Evolutionary conservation across 2,329 filamentous ascomycete genomes (phyloP).

Genomic region (Xylariales sp.): DNA sequence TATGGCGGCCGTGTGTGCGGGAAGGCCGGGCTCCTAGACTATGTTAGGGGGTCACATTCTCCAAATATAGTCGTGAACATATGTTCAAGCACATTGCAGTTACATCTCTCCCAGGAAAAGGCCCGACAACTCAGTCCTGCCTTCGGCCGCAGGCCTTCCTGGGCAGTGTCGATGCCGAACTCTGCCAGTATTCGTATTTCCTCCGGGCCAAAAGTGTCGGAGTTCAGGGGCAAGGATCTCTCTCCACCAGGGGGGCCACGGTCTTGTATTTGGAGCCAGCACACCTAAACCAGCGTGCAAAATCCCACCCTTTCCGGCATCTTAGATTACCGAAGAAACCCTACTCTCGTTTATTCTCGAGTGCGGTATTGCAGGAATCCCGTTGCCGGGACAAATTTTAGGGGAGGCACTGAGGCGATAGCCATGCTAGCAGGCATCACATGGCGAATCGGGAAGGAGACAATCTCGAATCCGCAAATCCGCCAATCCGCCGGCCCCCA

Average conservation of each 20-base stretch:
- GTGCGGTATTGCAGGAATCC: background rate
- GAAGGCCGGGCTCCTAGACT: background rate
- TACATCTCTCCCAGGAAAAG: background rate
- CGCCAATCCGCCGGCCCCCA: background rate
- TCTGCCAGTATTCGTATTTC: too few relatives aligned
- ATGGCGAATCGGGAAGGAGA: constrained; percentile 26
- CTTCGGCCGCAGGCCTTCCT: background rate
- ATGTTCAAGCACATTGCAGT: background rate
- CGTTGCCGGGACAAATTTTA: background rate
- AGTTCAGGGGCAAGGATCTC: too few relatives aligned
- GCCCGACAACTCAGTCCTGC: background rate
- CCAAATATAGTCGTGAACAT: background rate
- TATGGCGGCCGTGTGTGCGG: background rate
- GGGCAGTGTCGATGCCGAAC: too few relatives aligned
- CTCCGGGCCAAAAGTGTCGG: too few relatives aligned
- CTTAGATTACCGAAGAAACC: too few relatives aligned
- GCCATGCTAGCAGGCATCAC: background rate
- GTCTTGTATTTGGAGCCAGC: too few relatives aligned
- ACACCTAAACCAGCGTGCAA: too few relatives aligned
- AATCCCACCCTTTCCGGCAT: too few relatives aligned
- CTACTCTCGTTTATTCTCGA: too few relatives aligned
- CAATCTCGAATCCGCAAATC: background rate
- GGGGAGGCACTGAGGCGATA: background rate
- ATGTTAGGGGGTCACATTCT: background rate
- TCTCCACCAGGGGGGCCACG: too few relatives aligned